These are phyloP conservation scores for Botrytis elliptica DNA, from an alignment of 2,329 filamentous ascomycete genomes.

Conservation along the genomic window DNA sequence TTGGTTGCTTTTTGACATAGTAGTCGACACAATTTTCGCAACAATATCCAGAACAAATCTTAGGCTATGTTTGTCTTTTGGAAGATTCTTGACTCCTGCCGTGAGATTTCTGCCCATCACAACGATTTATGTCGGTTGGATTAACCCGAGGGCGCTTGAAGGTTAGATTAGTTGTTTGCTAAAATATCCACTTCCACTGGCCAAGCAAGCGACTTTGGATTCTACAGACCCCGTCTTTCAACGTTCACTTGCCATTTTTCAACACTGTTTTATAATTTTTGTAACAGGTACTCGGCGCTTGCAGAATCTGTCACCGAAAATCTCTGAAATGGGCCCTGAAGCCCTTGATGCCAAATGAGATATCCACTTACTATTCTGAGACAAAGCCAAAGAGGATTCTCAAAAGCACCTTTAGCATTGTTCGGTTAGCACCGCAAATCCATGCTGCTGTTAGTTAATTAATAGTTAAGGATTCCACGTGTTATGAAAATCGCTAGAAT, in stretches of 20 bases:
- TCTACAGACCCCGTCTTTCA: constrained; percentile 1
- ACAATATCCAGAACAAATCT: not conserved
- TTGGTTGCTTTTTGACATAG: not conserved
- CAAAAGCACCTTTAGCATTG: not conserved
- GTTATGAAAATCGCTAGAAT: constrained; percentile 3
- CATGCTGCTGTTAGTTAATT: constrained; percentile 9
- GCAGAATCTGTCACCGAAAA: constrained; percentile 4
- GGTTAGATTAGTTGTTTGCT: not conserved
- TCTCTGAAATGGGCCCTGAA: not conserved
- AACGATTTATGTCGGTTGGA: not conserved
- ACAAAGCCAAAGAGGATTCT: constrained; percentile 13
- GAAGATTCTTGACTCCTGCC: not conserved
- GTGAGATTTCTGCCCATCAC: not conserved
- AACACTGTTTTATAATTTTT: not conserved
- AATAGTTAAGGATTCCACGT: constrained; percentile 11
- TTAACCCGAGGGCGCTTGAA: not conserved
- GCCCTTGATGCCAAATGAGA: constrained; percentile 4
- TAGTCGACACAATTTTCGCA: not conserved
- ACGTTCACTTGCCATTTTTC: constrained; percentile 3
- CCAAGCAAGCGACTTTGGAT: not conserved
- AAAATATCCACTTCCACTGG: not conserved
- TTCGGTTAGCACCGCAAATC: constrained; percentile 7
- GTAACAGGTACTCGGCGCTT: not conserved
- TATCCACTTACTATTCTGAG: constrained; percentile 12
- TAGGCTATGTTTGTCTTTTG: not conserved